Base-by-base conservation (phyloP, 2,329 filamentous ascomycete genomes). In the Xylaria sp. region DNA sequence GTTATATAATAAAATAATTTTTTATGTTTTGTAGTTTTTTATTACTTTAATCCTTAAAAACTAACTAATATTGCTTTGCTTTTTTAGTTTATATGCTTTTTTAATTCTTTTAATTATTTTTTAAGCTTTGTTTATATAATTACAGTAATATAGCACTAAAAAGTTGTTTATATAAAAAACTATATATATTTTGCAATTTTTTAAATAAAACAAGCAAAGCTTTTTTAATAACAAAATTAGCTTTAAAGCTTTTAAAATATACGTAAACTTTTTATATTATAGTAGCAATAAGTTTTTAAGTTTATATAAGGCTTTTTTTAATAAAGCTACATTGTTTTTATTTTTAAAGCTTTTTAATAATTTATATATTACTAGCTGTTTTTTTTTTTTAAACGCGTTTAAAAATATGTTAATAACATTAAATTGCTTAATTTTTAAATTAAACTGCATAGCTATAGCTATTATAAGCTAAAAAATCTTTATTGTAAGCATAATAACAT, bases 81-180 rank as follows among this genome's bases (percentile, higher is more conserved):
- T n/a, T n/a, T n/a, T n/a, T n/a, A n/a, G n/a, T n/a, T n/a, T n/a
- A n/a, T n/a, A n/a, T n/a, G n/a, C n/a, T n/a, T n/a, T n/a, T n/a
- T n/a, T n/a, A n/a, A n/a, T n/a, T n/a, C n/a, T n/a, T n/a, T n/a
- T n/a, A n/a, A n/a, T n/a, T n/a, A n/a, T n/a, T n/a, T 53, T 53
- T 53, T 38, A 7, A 15, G 7, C 10, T 36, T 27, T 7, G 1
- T 15, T 39, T 15, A 3, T 38, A 54, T 54, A 22, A 1, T 54
- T 39, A 15, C 39, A 39, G 17, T 25, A 7, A 54, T 10, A 39
- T 6, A 54, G 3, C 7, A 54, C 4, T 54, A 54, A 39, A 54
- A 54, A 54, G 4, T 54, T 39, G 27, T 54, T 27, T 6, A 54
- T 54, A 54, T 54, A 54, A 54, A 54, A 54, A 6, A 54, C 27